phyloP scores from a whole-genome alignment of 768 basidiomycete genomes.

The Hortiboletus campestris region DNA sequence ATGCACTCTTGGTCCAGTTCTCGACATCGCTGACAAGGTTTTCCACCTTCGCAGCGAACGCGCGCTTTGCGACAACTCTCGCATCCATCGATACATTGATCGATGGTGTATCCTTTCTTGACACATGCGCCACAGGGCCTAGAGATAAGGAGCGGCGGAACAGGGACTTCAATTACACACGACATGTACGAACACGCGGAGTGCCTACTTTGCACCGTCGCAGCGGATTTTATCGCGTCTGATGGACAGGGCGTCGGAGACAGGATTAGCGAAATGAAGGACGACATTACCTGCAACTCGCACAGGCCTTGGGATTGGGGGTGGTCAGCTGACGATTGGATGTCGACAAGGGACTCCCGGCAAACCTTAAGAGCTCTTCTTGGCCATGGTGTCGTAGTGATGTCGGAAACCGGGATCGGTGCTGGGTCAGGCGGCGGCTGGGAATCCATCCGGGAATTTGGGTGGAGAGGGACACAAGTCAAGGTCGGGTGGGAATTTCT shows the following conservation, averaged over 20 bases:
- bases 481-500: conserved; percentile 29
- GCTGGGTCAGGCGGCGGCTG: conserved; percentile 34
- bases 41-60: conserved; percentile 41
- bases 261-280: neutral
- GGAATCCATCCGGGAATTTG: conserved; percentile 32
- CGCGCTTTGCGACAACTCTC: conserved; percentile 55
- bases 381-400: conserved; percentile 45
- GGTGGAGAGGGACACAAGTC: conserved; percentile 28
- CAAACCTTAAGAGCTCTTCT: conserved; percentile 52
- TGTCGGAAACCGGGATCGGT: conserved; percentile 52
- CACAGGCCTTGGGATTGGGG: conserved; percentile 46
- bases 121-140: conserved; percentile 61
- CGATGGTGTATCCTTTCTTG: conserved; percentile 50
- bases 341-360: conserved; percentile 11
- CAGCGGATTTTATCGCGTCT: conserved; percentile 66
- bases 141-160: neutral
- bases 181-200: neutral
- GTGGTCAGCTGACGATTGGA: conserved; percentile 11
- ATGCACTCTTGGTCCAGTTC: conserved; percentile 42
- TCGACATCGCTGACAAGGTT: conserved; percentile 36
- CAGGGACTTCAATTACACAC: neutral
- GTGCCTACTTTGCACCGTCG: conserved; percentile 48
- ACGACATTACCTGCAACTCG: conserved; percentile 49
- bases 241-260: neutral
- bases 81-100: conserved; percentile 62